These are phyloP conservation scores for Talaromyces stipitatus DNA, from an alignment of 495 filamentous ascomycete species.

Conservation along the genomic window DNA sequence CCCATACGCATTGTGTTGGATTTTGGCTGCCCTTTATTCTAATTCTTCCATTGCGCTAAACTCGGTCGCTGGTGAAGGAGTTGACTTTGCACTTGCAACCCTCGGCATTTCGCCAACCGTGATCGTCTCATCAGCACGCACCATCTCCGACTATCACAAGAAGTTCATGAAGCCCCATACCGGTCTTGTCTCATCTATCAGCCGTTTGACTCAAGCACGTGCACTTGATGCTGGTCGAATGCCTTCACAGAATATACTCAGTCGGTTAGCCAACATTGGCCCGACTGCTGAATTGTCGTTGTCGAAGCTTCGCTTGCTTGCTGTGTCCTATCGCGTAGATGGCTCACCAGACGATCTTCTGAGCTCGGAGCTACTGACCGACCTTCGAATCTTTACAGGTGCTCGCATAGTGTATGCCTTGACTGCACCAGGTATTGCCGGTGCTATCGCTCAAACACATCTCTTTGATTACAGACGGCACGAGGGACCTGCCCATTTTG, in stretches of 20 bases:
- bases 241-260: constrained; percentile 38
- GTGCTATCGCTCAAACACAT: constrained; percentile 75
- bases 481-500: constrained; percentile 61
- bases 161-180: constrained; percentile 42
- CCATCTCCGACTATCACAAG: constrained; percentile 58
- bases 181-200: constrained; percentile 45
- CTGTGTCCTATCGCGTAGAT: constrained; percentile 31
- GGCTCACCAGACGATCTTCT: constrained; percentile 34
- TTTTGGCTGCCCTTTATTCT: constrained; percentile 73
- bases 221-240: constrained; percentile 63
- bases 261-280: constrained; percentile 44
- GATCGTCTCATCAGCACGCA: constrained; percentile 68
- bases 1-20: constrained; percentile 70
- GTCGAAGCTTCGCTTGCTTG: constrained; percentile 58
- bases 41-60: constrained; percentile 85
- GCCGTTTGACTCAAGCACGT: constrained; percentile 62
- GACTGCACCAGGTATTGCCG: constrained; percentile 72
- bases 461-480: constrained; percentile 78
- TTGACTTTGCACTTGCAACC: constrained; percentile 65
- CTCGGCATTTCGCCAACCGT: constrained; percentile 72
- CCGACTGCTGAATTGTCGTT: constrained; percentile 57
- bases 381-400: constrained; percentile 71
- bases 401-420: constrained; percentile 81
- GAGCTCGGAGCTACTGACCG: constrained; percentile 60
- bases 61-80: constrained; percentile 64